A percentile compares a stretch with the other conserved stretches of the same genome.
phyloP scores from a whole-genome alignment of 495 filamentous ascomycete genomes.

The Talaromyces nanjingensis region DNA sequence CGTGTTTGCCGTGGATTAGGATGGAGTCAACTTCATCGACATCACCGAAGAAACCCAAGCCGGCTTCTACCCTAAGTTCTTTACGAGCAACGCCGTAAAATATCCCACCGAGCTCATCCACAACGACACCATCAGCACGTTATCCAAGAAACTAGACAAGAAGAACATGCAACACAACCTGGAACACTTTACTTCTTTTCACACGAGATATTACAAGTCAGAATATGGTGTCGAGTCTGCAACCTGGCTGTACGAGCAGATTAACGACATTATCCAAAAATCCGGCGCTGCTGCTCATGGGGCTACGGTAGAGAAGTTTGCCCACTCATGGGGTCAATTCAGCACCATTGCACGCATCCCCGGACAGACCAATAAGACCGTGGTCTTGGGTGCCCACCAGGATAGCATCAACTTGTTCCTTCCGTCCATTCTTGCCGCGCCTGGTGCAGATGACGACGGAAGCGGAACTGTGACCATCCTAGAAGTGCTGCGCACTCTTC shows the following conservation, averaged over 20 bases:
- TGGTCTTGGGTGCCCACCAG: constrained; percentile 70
- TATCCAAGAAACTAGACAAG: constrained; percentile 65
- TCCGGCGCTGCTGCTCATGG: constrained; percentile 63
- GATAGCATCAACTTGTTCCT: constrained; percentile 89
- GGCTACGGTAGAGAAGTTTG: constrained; percentile 65
- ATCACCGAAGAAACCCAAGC: constrained; percentile 60
- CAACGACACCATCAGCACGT: constrained; percentile 56
- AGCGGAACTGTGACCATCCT: constrained; percentile 74
- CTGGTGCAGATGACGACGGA: constrained; percentile 72
- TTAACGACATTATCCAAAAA: constrained; percentile 61
- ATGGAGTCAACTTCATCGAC: constrained; percentile 89
- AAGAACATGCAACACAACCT: constrained; percentile 72
- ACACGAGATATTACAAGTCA: constrained; percentile 90
- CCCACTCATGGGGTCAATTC: constrained; percentile 83
- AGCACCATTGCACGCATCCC: constrained; percentile 91
- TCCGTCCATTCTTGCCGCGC: constrained; percentile 71
- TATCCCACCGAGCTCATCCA: constrained; percentile 66
- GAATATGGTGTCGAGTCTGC: constrained; percentile 78
- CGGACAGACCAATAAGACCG: constrained; percentile 74
- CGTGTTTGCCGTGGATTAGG: constrained; percentile 34
- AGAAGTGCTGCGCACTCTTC: constrained; percentile 59
- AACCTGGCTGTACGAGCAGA: constrained; percentile 74
- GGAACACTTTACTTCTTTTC: constrained; percentile 68
- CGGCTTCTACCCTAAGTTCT: constrained; percentile 24
- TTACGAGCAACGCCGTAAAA: constrained; percentile 23